A percentile compares a stretch with the other conserved stretches of the same genome.
These are phyloP conservation scores for Jasminum sambac DNA, from an alignment of 257 asterid genomes.

Conservation along the genomic window DNA sequence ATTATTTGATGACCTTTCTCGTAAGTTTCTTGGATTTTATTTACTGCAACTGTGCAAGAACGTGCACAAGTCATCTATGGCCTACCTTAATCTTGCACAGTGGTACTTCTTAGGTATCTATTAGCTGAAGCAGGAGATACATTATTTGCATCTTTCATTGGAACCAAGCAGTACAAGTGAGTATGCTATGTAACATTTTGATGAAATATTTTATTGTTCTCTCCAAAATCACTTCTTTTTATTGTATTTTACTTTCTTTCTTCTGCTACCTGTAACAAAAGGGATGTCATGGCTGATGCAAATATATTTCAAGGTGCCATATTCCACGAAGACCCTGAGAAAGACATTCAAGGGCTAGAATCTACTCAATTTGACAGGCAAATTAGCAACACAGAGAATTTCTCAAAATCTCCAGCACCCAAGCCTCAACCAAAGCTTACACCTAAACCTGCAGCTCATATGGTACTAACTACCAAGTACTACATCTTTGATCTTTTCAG, in stretches of 20 bases:
- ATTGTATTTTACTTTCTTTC: constrained; percentile 56
- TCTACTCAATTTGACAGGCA: constrained; percentile 38
- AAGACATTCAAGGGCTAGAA: constrained; percentile 46
- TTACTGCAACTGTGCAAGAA: not conserved
- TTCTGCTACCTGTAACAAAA: constrained; percentile 56
- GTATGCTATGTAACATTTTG: constrained; percentile 29
- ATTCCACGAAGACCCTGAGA: constrained; percentile 72
- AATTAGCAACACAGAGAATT: constrained; percentile 47
- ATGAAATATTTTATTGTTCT: constrained; percentile 29
- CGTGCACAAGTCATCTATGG: not conserved
- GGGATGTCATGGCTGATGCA: constrained; percentile 99
- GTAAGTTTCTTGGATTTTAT: not conserved
- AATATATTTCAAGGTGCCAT: constrained; percentile 99
- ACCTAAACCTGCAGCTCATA: constrained; percentile 91
- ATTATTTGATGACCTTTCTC: not conserved
- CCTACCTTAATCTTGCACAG: constrained; percentile 17
- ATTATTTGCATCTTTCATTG: constrained; percentile 93
- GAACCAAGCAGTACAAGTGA: constrained; percentile 96
- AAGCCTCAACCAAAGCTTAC: constrained; percentile 49
- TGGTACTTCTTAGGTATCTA: constrained; percentile 56
- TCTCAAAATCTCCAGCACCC: constrained; percentile 40
- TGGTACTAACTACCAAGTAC: constrained; percentile 48
- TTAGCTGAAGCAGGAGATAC: constrained; percentile 98
- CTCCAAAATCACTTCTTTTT: constrained; percentile 34
- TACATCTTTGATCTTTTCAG: constrained; percentile 13